Evolutionary conservation across 768 basidiomycete species (phyloP), one percentile per base, ranked within the genome.

Genomic region (Amanita pallidorosea): DNA sequence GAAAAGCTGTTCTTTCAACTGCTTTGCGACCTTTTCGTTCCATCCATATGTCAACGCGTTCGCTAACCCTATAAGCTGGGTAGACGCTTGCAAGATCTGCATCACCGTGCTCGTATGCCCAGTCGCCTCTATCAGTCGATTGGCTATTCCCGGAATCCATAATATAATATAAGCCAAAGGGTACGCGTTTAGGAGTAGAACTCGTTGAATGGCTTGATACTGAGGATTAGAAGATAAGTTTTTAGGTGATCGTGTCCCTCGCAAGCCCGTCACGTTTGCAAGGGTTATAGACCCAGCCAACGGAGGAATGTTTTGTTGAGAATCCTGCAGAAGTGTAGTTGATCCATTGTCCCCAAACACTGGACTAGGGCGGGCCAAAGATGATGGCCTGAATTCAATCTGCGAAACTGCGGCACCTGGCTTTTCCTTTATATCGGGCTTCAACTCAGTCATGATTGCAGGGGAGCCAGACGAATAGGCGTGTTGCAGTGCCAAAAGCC

Each of bases 171-270:
- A 46, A 17, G 31, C 51, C 36, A 52, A 23, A 36, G 51, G 51
- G 36, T 52, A 52, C 36, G 51, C 51, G n/a, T 52, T 52, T 20
- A 52, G 35, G 3, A 52, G 44, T 3, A 52, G 35, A 23, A 52
- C 25, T 46, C 35, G 29, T 23, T 46, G 51, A 27, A 51, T 48
- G n/a, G 35, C 35, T 27, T 27, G 35, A 27, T 48, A 38, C 35
- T 36, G 47, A 12, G 47, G 25, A 27, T 40, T 38, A 22, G 22
- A 13, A 15, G 37, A 35, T 36, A 48, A 17, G 4, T 1, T 8
- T 12, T 13, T 48, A 17, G 47, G 38, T 13, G 22, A 18, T 5
- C 23, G 35, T 6, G 15, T 37, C 27, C 34, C 7, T 7, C 35
- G 35, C 20, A 48, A 17, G 12, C 47, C 34, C 20, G 4, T 27